phyloP scores from a whole-genome alignment of 2,329 filamentous ascomycete species.

The Alternaria postmessia region DNA sequence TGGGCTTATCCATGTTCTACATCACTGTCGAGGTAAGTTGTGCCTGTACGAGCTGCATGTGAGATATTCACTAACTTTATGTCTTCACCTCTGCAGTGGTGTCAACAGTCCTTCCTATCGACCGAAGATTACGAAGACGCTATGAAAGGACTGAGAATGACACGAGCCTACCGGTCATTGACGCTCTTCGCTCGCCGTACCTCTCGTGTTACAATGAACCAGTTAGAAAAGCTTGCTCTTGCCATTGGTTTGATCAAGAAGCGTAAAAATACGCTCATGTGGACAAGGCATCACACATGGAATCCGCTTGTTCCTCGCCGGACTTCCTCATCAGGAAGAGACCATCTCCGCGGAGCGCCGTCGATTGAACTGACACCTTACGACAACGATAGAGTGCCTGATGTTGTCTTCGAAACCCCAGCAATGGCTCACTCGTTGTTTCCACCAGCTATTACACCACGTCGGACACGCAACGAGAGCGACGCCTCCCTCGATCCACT shows the following conservation, averaged over 20 bases:
- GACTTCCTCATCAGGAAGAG: neutral
- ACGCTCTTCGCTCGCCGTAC: slow-evolving; percentile 23
- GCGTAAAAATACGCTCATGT: slow-evolving; percentile 33
- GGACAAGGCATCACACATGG: slow-evolving; percentile 26
- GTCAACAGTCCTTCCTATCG: slow-evolving; percentile 48
- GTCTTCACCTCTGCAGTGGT: slow-evolving; percentile 33
- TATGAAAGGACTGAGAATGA: slow-evolving; percentile 34
- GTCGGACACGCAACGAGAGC: neutral
- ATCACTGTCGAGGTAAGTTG: slow-evolving; percentile 39
- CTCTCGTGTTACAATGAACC: slow-evolving; percentile 24
- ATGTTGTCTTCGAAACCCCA: neutral
- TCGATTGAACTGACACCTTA: neutral
- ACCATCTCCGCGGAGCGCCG: neutral
- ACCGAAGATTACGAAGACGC: slow-evolving; percentile 45
- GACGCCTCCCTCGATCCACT: neutral
- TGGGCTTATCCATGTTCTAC: slow-evolving; percentile 48
- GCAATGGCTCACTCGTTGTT: neutral
- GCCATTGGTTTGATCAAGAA: slow-evolving; percentile 27
- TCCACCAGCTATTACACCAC: neutral
- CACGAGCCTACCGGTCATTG: slow-evolving; percentile 31
- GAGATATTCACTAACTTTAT: neutral
- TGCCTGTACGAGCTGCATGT: neutral
- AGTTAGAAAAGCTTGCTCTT: slow-evolving; percentile 21
- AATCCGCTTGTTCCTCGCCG: slow-evolving; percentile 6
- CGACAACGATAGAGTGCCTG: neutral